A percentile compares a stretch with the other conserved stretches of the same genome.
Evolutionary conservation across 1,284 basidiomycete species (phyloP).

Genomic region (Uromyces viciae-fabae): DNA sequence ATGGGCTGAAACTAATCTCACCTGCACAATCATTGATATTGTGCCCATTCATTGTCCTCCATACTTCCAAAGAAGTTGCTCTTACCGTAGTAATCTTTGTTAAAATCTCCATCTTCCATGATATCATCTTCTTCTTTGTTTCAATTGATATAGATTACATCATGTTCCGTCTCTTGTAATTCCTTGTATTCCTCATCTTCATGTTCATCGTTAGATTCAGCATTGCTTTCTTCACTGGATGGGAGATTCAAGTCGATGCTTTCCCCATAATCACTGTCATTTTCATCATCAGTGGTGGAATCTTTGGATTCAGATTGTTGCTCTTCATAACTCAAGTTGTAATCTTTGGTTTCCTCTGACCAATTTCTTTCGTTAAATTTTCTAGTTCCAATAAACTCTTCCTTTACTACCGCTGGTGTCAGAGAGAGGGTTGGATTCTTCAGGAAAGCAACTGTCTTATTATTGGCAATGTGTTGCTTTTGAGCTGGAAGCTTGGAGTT

Average conservation of each 20-base stretch:
- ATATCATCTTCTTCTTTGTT: no score
- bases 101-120: no score
- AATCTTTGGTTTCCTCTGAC: background rate
- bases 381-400: background rate
- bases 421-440: background rate
- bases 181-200: no score
- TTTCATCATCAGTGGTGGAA: background rate
- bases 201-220: background rate
- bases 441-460: background rate
- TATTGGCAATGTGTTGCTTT: background rate
- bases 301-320: background rate
- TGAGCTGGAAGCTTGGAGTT: background rate
- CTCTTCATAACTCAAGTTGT: background rate
- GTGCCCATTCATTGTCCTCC: no score
- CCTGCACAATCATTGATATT: no score
- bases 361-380: constrained; percentile 16
- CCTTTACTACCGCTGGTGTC: background rate
- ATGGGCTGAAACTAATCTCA: no score
- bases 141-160: no score
- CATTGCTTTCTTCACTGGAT: background rate
- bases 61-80: no score
- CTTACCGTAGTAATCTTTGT: no score
- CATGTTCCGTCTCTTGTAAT: no score
- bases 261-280: background rate
- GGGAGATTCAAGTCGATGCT: background rate